Evolutionary conservation across 1,284 basidiomycete species (phyloP).

Genomic region (Abortiporus biennis): DNA sequence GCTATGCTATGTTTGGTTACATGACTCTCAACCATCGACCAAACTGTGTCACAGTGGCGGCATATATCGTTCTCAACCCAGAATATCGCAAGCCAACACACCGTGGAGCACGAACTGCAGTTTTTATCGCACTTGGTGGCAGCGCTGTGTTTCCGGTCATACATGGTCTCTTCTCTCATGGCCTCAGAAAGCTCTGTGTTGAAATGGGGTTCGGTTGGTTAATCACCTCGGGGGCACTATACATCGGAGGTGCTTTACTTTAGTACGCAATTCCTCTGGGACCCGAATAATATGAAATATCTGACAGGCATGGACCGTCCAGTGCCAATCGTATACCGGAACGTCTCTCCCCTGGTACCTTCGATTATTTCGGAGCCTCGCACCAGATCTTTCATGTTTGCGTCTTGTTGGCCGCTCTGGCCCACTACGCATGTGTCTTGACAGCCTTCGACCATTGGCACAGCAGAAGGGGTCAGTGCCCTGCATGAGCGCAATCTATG

Average conservation of each 20-base stretch:
- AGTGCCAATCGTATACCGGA: slow-evolving; percentile 85
- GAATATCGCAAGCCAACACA: slow-evolving; percentile 74
- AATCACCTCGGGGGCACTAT: slow-evolving; percentile 59
- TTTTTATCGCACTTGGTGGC: slow-evolving; percentile 80
- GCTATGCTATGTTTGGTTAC: slow-evolving; percentile 19
- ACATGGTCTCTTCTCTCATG: slow-evolving; percentile 61
- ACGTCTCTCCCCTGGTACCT: slow-evolving; percentile 68
- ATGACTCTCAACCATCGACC: neutral
- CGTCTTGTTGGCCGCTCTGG: slow-evolving; percentile 73
- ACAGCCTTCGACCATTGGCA: slow-evolving; percentile 55
- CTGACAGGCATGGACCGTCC: slow-evolving; percentile 8
- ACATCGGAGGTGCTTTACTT: slow-evolving; percentile 72
- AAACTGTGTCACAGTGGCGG: slow-evolving; percentile 38
- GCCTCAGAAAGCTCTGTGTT: slow-evolving; percentile 43
- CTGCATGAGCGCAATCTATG: too few species aligned
- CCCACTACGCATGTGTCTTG: slow-evolving; percentile 64
- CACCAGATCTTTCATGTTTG: slow-evolving; percentile 87
- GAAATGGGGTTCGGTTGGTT: slow-evolving; percentile 72
- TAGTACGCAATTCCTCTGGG: slow-evolving; percentile 58
- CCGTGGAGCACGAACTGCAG: slow-evolving; percentile 70
- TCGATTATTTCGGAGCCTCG: slow-evolving; percentile 76
- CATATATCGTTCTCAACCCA: slow-evolving; percentile 76
- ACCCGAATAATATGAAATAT: slow-evolving; percentile 16
- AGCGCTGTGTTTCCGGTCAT: slow-evolving; percentile 67
- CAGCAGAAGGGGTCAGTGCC: slow-evolving; percentile 17